A percentile compares a stretch with the other conserved stretches of the same genome.
phyloP scores from a whole-genome alignment of 306 rosid species.

The Abrus precatorius region DNA sequence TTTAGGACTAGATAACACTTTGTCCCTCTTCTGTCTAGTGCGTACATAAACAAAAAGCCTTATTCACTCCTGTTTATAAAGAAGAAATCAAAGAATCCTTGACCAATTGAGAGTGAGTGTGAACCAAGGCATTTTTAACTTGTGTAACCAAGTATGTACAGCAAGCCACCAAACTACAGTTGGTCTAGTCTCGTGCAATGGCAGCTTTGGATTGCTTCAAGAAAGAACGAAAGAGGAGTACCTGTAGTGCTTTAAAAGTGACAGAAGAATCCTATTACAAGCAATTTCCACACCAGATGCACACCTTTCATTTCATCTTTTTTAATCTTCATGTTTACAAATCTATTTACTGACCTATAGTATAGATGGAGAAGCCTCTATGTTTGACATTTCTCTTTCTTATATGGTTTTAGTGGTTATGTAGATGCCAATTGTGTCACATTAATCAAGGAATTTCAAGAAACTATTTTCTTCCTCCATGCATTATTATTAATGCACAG shows the following conservation, averaged over 20 bases:
- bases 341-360: not conserved
- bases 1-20: constrained; percentile 31
- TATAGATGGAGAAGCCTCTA: not conserved
- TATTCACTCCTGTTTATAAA: constrained; percentile 16
- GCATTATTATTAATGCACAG: not conserved
- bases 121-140: constrained; percentile 33
- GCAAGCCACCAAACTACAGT: constrained; percentile 55
- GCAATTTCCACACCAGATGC: constrained; percentile 45
- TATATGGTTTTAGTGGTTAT: not conserved
- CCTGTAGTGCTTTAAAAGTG: constrained; percentile 48
- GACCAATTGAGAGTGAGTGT: constrained; percentile 34
- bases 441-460: not conserved
- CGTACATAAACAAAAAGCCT: not conserved
- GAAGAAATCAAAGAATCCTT: constrained; percentile 6
- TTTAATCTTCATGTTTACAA: constrained; percentile 21
- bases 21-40: not conserved
- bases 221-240: constrained; percentile 40
- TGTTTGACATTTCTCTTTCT: not conserved
- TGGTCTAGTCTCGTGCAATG: constrained; percentile 56
- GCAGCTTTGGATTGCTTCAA: constrained; percentile 86
- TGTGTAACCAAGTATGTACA: constrained; percentile 42
- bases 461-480: not conserved
- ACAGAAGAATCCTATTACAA: constrained; percentile 56
- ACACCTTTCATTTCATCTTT: not conserved
- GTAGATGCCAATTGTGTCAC: not conserved